Base-by-base conservation (phyloP, 2,329 filamentous ascomycete genomes). In the Pseudohalonectria lignicola region DNA sequence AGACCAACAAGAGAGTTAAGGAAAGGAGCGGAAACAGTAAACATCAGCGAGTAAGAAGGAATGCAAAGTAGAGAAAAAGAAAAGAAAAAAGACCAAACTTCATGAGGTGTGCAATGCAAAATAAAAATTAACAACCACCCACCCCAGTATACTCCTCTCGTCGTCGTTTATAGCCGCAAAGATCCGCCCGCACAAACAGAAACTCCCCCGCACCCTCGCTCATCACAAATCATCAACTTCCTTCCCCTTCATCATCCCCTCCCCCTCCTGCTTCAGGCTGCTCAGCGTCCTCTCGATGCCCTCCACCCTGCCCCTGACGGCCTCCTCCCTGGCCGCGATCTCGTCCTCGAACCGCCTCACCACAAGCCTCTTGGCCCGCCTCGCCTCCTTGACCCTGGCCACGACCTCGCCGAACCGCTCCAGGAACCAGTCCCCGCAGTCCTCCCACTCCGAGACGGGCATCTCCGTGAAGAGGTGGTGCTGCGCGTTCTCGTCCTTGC, bases 381-480 rank as follows among this genome's bases (percentile, higher is more conserved):
- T 63, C 16, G 67, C 61, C 36, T 65, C 59, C 41, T 62, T 64
- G 43, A 77, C 52, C 37, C 56, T 59, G 42, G 61, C 54, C 51
- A 75, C 63, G 31, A 77, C 54, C 3, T 58, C 57, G 7, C 63
- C 55, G 43, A 78, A 77, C 43, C 66, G 67, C 31, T 65, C 63
- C 17, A 74, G 56, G 40, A 78, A 74, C 74, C 74, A 78, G 45
- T 76, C 71, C 5, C 74, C 74, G 1, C 71, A 65, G 12, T 64
- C 59, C 46, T 78, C 73, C 74, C 74, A 78, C 38, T 77, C 74
- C 13, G 63, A 56, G 12, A 76, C 59, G 1, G 66, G 54, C 63
- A 77, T 69, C 37, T 62, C 61, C 3, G 60, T 62, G 48, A 77
- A 76, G 39, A 77, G 67, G 1, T 61, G 52, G 23, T 56, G 58